Evolutionary conservation across 1,284 basidiomycete species (phyloP), one percentile per base, ranked within the genome.

Genomic region (Boletus holoroseus): DNA sequence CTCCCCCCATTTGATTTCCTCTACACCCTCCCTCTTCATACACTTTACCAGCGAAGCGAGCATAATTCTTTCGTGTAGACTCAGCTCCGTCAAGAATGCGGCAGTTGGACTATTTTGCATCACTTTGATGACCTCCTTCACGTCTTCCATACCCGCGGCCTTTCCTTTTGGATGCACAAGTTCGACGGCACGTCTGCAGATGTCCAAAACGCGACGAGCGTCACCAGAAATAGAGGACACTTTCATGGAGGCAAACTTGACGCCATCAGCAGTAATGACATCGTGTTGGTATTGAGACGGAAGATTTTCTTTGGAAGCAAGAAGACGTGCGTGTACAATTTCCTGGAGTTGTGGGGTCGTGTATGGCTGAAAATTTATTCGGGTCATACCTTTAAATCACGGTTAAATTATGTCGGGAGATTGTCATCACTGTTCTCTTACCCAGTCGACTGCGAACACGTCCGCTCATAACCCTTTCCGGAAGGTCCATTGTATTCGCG

Each of bases 401-500:
- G 26, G 28, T 65, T 13, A 54, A 40, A n/a, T 44, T 11, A 39
- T 2, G 37, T 30, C 26, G 30, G 1, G 35, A 32, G 26, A 31
- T 34, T 15, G n/a, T 38, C 38, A 41, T 30, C n/a, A 15, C 31
- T 31, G 45, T 34, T 28, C 42, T 61, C 79, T 47, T 58, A 91
- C 92, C 95, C 11, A 99, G 73, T 47, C 96, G 83, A 71, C 91
- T 94, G 43, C 91, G 81, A 47, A 99, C 94, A 56, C 96, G 87
- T 3, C 93, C 91, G 3, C 79, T 88, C 78, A 99, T 87, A 12
- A 88, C 88, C 24, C 95, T 79, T 68, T 99, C 95, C 0, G 96
- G 96, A 47, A 99, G 75, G 65, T 99, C 95, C 90, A 98, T 96
- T 24, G 95, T 94, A 67, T 99, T 99, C 11, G 96, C 96, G 1